phyloP scores from a whole-genome alignment of 768 basidiomycete species.

The Serendipita indica region DNA sequence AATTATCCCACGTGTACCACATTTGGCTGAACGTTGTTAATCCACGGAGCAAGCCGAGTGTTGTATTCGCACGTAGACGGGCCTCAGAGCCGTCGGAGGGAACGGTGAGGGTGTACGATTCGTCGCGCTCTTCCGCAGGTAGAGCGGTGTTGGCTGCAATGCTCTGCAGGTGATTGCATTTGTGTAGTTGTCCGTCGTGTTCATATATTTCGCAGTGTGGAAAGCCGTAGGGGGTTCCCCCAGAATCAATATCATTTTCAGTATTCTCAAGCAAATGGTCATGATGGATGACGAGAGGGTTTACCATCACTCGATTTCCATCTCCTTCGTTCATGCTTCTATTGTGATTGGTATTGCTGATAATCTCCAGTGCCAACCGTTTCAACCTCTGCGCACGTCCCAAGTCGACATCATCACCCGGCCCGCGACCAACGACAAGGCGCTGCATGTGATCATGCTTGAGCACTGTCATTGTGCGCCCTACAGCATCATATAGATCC shows the following conservation, averaged over 20 bases:
- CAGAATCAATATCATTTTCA: not conserved
- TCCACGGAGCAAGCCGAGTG: constrained; percentile 54
- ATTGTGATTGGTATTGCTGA: constrained; percentile 11
- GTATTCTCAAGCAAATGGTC: not conserved
- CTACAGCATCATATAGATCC: constrained; percentile 45
- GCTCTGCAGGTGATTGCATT: constrained; percentile 20
- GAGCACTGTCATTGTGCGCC: constrained; percentile 32
- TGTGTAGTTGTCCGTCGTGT: not conserved
- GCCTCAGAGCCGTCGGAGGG: constrained; percentile 41
- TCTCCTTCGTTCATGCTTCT: not conserved
- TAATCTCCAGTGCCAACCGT: constrained; percentile 31
- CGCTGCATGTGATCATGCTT: constrained; percentile 41
- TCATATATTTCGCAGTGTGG: too few relatives aligned
- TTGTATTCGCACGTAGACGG: constrained; percentile 41
- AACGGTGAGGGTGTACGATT: constrained; percentile 44
- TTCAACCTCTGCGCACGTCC: constrained; percentile 28
- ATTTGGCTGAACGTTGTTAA: constrained; percentile 64
- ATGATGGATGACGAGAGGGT: not conserved
- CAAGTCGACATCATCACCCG: constrained; percentile 29
- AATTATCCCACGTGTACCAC: constrained; percentile 31
- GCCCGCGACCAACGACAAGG: constrained; percentile 45
- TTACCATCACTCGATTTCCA: not conserved
- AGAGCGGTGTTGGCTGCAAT: constrained; percentile 42
- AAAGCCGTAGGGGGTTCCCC: too few relatives aligned
- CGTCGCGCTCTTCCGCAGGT: constrained; percentile 36